Evolutionary conservation across 129 eudicot genomes (phyloP).

Genomic region (Dittrichia graveolens): DNA sequence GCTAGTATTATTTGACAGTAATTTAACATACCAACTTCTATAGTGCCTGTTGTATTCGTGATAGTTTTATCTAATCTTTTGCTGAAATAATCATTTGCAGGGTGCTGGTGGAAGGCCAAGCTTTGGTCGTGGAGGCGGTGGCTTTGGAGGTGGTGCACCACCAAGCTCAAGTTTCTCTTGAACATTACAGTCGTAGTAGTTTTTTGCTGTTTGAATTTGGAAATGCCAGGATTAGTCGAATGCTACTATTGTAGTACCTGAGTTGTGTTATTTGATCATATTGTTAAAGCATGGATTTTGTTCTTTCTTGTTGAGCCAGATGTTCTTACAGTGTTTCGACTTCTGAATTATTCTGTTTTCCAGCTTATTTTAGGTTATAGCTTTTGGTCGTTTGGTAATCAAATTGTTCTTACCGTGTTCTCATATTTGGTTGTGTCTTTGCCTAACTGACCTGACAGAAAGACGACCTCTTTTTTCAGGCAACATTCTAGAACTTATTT

Average conservation of each 20-base stretch:
- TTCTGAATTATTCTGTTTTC: not conserved
- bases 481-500: no score
- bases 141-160: slow-evolving; percentile 85
- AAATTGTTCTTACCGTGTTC: not conserved
- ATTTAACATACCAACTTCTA: no score
- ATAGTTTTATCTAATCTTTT: not conserved
- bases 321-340: not conserved
- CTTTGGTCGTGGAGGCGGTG: slow-evolving; percentile 94
- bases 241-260: slow-evolving; percentile 30
- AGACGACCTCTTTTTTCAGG: no score
- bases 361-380: not conserved
- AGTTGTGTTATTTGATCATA: slow-evolving; percentile 28
- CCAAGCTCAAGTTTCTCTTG: slow-evolving; percentile 63
- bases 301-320: not conserved
- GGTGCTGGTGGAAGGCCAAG: slow-evolving; percentile 84
- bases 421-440: not conserved
- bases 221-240: slow-evolving; percentile 22
- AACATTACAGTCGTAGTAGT: not conserved
- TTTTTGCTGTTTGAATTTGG: slow-evolving; percentile 15
- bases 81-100: slow-evolving; percentile 22
- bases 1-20: not conserved
- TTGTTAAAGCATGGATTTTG: slow-evolving; percentile 34
- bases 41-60: no score
- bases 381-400: not conserved
- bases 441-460: no score